A percentile compares a stretch with the other conserved stretches of the same genome.
These are phyloP conservation scores for Cladophialophora yegresii DNA, from an alignment of 2,329 filamentous ascomycete genomes.

Conservation along the genomic window DNA sequence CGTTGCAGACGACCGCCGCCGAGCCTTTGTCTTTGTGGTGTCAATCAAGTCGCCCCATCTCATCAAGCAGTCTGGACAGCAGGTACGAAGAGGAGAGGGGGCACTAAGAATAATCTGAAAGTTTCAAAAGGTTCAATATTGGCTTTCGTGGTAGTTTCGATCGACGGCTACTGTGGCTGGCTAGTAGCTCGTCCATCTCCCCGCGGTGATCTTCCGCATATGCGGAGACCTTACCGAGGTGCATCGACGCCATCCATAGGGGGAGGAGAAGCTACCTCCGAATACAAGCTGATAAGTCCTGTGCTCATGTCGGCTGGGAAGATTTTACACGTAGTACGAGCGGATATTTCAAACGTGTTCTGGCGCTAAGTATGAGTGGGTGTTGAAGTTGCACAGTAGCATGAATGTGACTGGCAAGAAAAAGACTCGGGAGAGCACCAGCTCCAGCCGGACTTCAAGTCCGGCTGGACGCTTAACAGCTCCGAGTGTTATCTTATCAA, in stretches of 20 bases:
- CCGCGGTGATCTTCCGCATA: constrained; percentile 10
- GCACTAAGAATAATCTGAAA: neutral
- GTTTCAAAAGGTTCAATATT: constrained; percentile 2
- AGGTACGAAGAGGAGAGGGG: neutral
- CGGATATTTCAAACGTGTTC: neutral
- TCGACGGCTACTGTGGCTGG: neutral
- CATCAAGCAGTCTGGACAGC: neutral
- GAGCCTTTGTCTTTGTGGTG: neutral
- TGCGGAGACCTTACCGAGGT: constrained; percentile 17
- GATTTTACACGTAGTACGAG: neutral
- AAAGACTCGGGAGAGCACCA: neutral
- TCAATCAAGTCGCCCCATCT: neutral
- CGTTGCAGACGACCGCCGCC: neutral
- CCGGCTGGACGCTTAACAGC: neutral
- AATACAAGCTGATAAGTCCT: neutral
- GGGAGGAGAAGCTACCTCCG: constrained; percentile 11
- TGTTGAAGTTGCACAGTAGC: neutral
- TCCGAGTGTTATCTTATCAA: neutral
- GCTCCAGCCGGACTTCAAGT: neutral
- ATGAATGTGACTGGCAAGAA: neutral
- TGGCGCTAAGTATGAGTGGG: no score
- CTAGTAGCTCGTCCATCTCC: constrained; percentile 12
- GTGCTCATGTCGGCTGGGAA: neutral
- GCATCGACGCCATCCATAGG: neutral
- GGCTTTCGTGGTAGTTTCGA: constrained; percentile 1